Evolutionary conservation across 805 yeast genomes (phyloP).

Genomic region (Suhomyces xylopsoci): DNA sequence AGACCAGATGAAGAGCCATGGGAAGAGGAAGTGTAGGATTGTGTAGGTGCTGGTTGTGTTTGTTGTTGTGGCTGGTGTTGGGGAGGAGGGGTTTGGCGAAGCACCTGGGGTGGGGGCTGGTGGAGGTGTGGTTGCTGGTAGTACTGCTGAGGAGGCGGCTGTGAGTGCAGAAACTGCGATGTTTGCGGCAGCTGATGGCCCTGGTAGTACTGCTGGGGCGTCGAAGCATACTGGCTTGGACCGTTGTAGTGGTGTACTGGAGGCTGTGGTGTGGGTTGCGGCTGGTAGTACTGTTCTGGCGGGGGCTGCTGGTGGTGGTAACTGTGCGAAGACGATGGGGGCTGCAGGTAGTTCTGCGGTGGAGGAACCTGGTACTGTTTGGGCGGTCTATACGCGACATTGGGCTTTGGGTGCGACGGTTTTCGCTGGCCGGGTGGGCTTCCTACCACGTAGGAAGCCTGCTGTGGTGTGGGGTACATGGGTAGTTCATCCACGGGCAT

Average conservation of each 20-base stretch:
- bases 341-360: constrained; percentile 9
- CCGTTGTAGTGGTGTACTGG: constrained; percentile 12
- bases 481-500: constrained; percentile 40
- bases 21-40: no score
- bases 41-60: no score
- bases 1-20: neutral
- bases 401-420: constrained; percentile 4
- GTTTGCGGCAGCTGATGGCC: constrained; percentile 11
- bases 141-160: constrained; percentile 4
- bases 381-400: constrained; percentile 8
- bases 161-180: constrained; percentile 6
- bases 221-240: constrained; percentile 12
- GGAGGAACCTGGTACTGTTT: constrained; percentile 7
- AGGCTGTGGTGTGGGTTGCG: constrained; percentile 7
- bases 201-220: constrained; percentile 11
- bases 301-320: constrained; percentile 8
- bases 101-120: constrained; percentile 14
- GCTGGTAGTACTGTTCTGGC: constrained; percentile 7
- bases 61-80: constrained; percentile 1
- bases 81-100: constrained; percentile 11
- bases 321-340: constrained; percentile 7
- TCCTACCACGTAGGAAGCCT: constrained; percentile 34
- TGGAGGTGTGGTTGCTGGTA: neutral
- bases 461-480: constrained; percentile 45
- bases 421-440: constrained; percentile 9